phyloP scores from a whole-genome alignment of 1,284 basidiomycete genomes.

The Irpex sp. region DNA sequence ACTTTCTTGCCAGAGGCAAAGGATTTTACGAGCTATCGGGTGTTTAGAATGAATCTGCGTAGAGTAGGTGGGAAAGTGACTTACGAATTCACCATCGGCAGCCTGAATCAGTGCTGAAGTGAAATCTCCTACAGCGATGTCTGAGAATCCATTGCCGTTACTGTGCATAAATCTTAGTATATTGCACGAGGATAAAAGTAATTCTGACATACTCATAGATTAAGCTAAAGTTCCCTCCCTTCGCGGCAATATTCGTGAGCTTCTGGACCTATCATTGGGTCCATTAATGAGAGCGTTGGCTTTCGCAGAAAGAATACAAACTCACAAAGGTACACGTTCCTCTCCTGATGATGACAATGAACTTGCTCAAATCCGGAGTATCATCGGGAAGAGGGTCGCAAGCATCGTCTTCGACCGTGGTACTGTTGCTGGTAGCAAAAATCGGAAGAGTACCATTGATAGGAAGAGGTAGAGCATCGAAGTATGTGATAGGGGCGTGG shows the following conservation, averaged over 20 bases:
- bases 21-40: conserved; percentile 34
- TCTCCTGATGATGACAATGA: conserved; percentile 46
- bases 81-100: conserved; percentile 30
- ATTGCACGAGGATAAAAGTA: background rate
- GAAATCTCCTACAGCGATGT: conserved; percentile 38
- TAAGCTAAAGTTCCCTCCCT: conserved; percentile 43
- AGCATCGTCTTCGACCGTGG: conserved; percentile 44
- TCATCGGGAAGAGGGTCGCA: conserved; percentile 48
- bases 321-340: conserved; percentile 48
- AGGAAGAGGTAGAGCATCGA: conserved; percentile 34
- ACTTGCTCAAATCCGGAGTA: conserved; percentile 48
- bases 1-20: conserved; percentile 36
- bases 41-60: too few species aligned
- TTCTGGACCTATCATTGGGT: conserved; percentile 33
- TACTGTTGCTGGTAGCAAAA: conserved; percentile 40
- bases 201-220: conserved; percentile 46
- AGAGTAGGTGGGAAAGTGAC: conserved; percentile 5
- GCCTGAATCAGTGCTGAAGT: conserved; percentile 36
- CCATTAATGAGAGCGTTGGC: conserved; percentile 6
- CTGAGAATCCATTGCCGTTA: conserved; percentile 41
- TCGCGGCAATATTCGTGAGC: conserved; percentile 45
- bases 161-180: conserved; percentile 23
- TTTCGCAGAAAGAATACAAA: background rate
- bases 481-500: conserved; percentile 41
- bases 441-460: conserved; percentile 34